Percentiles rank a stretch among this genome's conserved stretches.
These are phyloP conservation scores for Sporothrix dimorphospora DNA, from an alignment of 2,329 filamentous ascomycete species.

Conservation along the genomic window DNA sequence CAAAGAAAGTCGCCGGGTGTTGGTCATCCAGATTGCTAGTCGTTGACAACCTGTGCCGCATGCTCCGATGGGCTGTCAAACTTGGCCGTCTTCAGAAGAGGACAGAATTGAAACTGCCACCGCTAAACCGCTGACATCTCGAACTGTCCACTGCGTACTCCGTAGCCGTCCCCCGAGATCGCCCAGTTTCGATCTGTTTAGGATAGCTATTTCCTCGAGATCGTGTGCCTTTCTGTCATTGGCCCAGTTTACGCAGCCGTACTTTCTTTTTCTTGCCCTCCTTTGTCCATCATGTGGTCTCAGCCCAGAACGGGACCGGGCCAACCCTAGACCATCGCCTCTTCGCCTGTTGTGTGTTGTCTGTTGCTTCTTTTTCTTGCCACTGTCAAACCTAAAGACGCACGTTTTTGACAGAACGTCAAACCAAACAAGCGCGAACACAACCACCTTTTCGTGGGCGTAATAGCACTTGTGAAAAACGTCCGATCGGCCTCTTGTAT, in stretches of 20 bases:
- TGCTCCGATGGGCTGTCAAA: background rate
- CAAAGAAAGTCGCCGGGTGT: background rate
- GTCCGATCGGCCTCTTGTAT: background rate
- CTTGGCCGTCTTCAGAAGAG: background rate
- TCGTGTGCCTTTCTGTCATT: background rate
- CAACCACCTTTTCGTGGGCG: background rate
- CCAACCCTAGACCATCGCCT: background rate
- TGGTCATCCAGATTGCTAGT: background rate
- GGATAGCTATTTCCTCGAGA: background rate
- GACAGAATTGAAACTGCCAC: background rate
- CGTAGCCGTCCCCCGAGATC: background rate
- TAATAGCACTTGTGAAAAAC: background rate
- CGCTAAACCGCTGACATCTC: background rate
- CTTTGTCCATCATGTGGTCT: background rate
- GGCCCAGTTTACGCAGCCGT: background rate
- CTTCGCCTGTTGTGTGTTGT: background rate
- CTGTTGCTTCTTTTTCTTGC: background rate
- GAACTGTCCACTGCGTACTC: too few species aligned
- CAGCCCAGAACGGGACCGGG: constrained; percentile 3
- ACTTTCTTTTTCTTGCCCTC: background rate
- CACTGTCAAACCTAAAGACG: background rate
- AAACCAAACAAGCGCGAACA: constrained; percentile 2
- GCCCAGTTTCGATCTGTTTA: background rate
- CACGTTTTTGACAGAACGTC: background rate
- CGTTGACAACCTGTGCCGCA: too few species aligned